Evolutionary conservation across 1,139 yeast species (phyloP).

Genomic region (Nakaseomyces delphensis): DNA sequence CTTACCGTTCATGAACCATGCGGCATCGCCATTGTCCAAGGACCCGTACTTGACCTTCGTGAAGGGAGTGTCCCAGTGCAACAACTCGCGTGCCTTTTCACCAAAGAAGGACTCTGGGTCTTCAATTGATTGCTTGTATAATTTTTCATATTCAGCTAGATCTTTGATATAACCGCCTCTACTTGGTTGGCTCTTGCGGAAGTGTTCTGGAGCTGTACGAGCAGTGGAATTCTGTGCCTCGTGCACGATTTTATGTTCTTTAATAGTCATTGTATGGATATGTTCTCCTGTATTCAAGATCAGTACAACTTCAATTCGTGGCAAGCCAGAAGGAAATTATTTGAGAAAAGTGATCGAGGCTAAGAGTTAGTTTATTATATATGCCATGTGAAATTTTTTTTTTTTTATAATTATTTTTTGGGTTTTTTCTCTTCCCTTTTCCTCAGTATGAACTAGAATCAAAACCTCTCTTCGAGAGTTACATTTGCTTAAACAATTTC

Average conservation of each 20-base stretch:
- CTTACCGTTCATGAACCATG: constrained; percentile 93
- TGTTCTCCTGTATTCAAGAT: no score
- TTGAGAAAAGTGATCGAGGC: no score
- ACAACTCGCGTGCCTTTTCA: constrained; percentile 64
- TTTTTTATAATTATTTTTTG: not conserved
- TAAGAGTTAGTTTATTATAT: not conserved
- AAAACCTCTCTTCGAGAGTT: not conserved
- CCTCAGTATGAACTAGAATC: not conserved
- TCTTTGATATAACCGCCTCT: constrained; percentile 40
- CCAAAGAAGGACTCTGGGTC: constrained; percentile 85
- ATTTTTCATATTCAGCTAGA: constrained; percentile 60
- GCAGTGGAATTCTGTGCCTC: constrained; percentile 66
- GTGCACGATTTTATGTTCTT: constrained; percentile 49
- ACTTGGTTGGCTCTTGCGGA: constrained; percentile 60
- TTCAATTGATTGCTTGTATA: constrained; percentile 69
- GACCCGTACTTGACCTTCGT: constrained; percentile 64
- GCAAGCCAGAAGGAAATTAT: no score
- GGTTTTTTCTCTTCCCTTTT: not conserved
- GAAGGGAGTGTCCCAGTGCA: constrained; percentile 83
- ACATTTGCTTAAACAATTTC: not conserved
- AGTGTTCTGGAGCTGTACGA: constrained; percentile 65
- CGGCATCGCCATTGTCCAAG: constrained; percentile 68
- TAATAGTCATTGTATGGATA: constrained; percentile 13
- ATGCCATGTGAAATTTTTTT: constrained; percentile 1
- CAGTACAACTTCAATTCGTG: no score